These are phyloP conservation scores for Dendrobium chrysotoxum DNA, from an alignment of 106 monocot genomes.

Conservation along the genomic window DNA sequence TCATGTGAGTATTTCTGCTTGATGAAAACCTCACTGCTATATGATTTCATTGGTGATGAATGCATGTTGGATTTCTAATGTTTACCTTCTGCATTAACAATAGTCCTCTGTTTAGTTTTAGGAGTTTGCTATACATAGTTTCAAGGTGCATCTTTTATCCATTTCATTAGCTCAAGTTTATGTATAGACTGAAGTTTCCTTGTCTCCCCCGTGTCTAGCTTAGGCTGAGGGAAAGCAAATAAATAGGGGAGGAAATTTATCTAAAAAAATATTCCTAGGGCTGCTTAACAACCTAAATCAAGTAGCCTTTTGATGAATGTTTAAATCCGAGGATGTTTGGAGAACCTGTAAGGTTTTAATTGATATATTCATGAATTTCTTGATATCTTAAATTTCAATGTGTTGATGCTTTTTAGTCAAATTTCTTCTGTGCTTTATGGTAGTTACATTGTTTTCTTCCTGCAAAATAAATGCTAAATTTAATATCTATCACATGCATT, in stretches of 20 bases:
- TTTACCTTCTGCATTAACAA: not conserved
- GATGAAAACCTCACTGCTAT: not conserved
- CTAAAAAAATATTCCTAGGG: not conserved
- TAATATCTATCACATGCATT: too few species aligned
- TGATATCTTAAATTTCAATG: not conserved
- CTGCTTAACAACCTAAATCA: not conserved
- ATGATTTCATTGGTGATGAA: not conserved
- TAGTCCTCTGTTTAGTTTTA: not conserved
- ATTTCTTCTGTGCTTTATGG: not conserved
- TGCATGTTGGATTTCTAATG: not conserved
- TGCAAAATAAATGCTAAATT: too few species aligned
- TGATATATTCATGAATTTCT: not conserved
- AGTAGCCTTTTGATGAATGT: not conserved
- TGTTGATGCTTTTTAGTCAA: not conserved
- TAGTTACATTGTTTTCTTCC: too few species aligned
- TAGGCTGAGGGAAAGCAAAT: not conserved
- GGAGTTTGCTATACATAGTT: not conserved
- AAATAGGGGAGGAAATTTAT: not conserved
- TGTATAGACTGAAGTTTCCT: not conserved
- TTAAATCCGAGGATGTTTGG: not conserved
- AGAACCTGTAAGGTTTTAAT: not conserved
- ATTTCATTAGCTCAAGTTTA: not conserved
- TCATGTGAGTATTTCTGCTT: slow-evolving; percentile 58
- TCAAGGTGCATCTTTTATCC: not conserved
- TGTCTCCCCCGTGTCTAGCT: not conserved